phyloP scores from a whole-genome alignment of 78 protist genomes.

The Cyanophora paradoxa region DNA sequence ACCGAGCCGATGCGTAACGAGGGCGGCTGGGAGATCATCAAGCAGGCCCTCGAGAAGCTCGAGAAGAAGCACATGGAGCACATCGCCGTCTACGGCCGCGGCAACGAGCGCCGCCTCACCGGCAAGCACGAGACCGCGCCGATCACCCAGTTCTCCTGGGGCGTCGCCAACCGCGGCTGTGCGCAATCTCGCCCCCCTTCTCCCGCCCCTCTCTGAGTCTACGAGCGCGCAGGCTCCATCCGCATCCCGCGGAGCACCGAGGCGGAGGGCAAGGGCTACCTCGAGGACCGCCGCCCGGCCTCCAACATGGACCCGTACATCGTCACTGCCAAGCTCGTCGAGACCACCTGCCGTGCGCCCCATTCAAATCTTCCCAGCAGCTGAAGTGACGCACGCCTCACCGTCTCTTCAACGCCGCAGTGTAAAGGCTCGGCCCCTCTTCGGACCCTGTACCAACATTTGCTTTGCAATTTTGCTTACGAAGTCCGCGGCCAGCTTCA shows the following conservation, averaged over 20 bases:
- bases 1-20: constrained; percentile 65
- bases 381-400: too few relatives aligned
- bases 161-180: constrained; percentile 81
- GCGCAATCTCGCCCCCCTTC: too few relatives aligned
- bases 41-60: constrained; percentile 17
- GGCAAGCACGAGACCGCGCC: constrained; percentile 81
- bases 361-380: not conserved
- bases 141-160: constrained; percentile 59
- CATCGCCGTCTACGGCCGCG: constrained; percentile 71
- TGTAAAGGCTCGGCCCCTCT: too few relatives aligned
- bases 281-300: constrained; percentile 83
- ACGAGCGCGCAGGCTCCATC: constrained; percentile 56
- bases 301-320: constrained; percentile 77
- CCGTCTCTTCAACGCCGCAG: too few relatives aligned
- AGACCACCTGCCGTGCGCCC: constrained; percentile 23
- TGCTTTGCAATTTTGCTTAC: too few relatives aligned
- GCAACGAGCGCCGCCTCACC: constrained; percentile 77
- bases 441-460: too few relatives aligned
- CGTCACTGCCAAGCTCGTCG: constrained; percentile 54
- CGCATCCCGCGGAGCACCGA: constrained; percentile 63
- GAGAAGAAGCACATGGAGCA: constrained; percentile 42
- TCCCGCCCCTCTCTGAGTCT: constrained; percentile 23
- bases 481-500: too few relatives aligned
- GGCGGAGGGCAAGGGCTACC: constrained; percentile 60
- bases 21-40: constrained; percentile 47